A percentile compares a stretch with the other conserved stretches of the same genome.
phyloP scores from a whole-genome alignment of 495 filamentous ascomycete genomes.

The Aspergillus coremiiformis region DNA sequence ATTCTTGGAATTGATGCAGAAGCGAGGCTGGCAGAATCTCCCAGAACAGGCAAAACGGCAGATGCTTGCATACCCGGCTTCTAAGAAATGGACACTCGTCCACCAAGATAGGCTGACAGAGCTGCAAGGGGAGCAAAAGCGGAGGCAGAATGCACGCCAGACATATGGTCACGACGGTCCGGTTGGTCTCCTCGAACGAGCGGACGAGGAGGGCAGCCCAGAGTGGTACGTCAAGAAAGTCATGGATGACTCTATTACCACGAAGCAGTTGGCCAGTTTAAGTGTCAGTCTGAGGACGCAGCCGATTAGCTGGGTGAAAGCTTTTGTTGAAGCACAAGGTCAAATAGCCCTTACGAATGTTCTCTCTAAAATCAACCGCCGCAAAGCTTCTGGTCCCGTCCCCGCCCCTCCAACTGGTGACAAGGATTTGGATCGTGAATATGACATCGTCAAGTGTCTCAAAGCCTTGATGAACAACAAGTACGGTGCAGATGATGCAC shows the following conservation, averaged over 20 bases:
- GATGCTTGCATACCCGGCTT: conserved; percentile 87
- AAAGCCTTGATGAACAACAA: conserved; percentile 99
- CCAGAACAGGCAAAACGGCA: conserved; percentile 93
- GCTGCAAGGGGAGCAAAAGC: conserved; percentile 89
- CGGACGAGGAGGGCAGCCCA: conserved; percentile 89
- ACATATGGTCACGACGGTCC: conserved; percentile 56
- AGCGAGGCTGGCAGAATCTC: conserved; percentile 91
- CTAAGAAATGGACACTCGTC: conserved; percentile 96
- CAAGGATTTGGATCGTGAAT: conserved; percentile 88
- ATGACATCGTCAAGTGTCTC: conserved; percentile 95
- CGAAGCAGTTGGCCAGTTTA: conserved; percentile 83
- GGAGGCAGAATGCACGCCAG: conserved; percentile 59
- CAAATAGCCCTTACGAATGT: conserved; percentile 95
- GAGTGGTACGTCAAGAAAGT: conserved; percentile 98
- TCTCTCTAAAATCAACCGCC: conserved; percentile 83
- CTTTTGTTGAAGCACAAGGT: conserved; percentile 95
- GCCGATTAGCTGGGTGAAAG: conserved; percentile 92
- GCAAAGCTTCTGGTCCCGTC: conserved; percentile 66
- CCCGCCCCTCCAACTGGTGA: conserved; percentile 60
- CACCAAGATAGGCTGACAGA: conserved; percentile 92
- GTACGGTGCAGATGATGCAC: conserved; percentile 95
- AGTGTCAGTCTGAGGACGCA: conserved; percentile 93
- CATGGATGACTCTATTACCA: conserved; percentile 88
- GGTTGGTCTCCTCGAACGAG: conserved; percentile 58
- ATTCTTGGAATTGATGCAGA: conserved; percentile 91